phyloP scores from a whole-genome alignment of 306 rosid genomes.

The Macrotyloma uniflorum region DNA sequence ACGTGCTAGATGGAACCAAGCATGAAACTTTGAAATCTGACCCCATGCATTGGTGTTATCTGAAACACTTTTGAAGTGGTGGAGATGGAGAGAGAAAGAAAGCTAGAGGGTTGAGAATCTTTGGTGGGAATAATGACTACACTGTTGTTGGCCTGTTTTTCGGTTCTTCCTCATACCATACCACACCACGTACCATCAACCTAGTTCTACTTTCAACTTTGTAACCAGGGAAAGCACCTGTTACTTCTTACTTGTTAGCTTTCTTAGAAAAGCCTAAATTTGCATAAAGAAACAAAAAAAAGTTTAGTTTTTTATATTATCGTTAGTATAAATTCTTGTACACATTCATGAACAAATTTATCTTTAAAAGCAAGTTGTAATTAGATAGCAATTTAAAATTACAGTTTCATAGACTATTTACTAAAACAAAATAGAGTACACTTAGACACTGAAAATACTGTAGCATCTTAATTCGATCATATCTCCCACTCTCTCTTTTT shows the following conservation, averaged over 20 bases:
- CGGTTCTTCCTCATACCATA: constrained; percentile 26
- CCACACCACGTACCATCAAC: constrained; percentile 18
- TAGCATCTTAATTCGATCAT: constrained; percentile 28
- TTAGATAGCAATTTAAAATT: background rate
- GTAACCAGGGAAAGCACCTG: background rate
- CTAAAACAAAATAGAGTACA: background rate
- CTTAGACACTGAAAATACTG: constrained; percentile 13
- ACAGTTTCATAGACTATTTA: background rate
- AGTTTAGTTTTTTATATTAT: background rate
- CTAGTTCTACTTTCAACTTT: constrained; percentile 37
- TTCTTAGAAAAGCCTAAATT: constrained; percentile 27
- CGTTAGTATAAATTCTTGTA: background rate
- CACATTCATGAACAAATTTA: too few species aligned
- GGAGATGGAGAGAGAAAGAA: constrained; percentile 27
- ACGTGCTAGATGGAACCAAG: constrained; percentile 53
- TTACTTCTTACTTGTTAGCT: constrained; percentile 7
- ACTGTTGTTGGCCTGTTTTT: constrained; percentile 38
- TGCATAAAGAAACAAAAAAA: constrained; percentile 24
- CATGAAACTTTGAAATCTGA: constrained; percentile 50
- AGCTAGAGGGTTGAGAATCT: constrained; percentile 45
- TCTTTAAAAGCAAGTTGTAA: too few species aligned
- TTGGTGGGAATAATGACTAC: constrained; percentile 45
- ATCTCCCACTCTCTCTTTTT: background rate
- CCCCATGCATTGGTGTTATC: constrained; percentile 61
- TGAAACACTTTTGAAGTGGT: constrained; percentile 46